A percentile compares a stretch with the other conserved stretches of the same genome.
These are phyloP conservation scores for Botrytis aclada DNA, from an alignment of 2,329 filamentous ascomycete species.

Conservation along the genomic window DNA sequence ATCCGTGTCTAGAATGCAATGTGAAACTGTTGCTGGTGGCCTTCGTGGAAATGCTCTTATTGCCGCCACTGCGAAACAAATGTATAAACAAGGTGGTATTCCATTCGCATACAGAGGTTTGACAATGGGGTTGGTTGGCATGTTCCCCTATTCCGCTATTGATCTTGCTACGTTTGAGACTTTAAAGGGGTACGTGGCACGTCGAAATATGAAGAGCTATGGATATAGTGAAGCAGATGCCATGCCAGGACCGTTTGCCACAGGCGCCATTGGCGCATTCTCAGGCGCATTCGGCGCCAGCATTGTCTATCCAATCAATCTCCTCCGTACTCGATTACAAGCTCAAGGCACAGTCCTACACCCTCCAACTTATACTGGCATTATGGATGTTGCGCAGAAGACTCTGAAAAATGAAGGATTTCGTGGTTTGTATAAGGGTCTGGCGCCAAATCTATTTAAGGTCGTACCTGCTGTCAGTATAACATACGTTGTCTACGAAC, in stretches of 20 bases:
- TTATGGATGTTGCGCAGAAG: constrained; percentile 81
- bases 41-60: constrained; percentile 81
- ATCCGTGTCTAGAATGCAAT: constrained; percentile 63
- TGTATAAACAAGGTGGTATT: constrained; percentile 74
- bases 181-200: constrained; percentile 72
- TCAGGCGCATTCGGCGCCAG: constrained; percentile 89
- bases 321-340: constrained; percentile 86
- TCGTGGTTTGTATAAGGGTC: constrained; percentile 86
- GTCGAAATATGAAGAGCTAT: constrained; percentile 64
- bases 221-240: constrained; percentile 82
- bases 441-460: constrained; percentile 94
- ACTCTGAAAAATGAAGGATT: constrained; percentile 81
- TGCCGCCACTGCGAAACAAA: constrained; percentile 76
- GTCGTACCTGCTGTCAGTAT: constrained; percentile 95
- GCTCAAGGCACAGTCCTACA: constrained; percentile 94
- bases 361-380: constrained; percentile 83
- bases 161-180: constrained; percentile 95
- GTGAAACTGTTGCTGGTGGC: constrained; percentile 84
- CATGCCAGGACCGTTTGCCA: constrained; percentile 73
- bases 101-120: constrained; percentile 84
- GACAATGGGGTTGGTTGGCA: constrained; percentile 89
- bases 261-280: constrained; percentile 84
- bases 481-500: constrained; percentile 91
- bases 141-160: constrained; percentile 97
- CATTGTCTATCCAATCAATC: constrained; percentile 93